Conservation (phyloP, 2,329 filamentous ascomycete genomes). For the Chaetothyriales sp. region DNA sequence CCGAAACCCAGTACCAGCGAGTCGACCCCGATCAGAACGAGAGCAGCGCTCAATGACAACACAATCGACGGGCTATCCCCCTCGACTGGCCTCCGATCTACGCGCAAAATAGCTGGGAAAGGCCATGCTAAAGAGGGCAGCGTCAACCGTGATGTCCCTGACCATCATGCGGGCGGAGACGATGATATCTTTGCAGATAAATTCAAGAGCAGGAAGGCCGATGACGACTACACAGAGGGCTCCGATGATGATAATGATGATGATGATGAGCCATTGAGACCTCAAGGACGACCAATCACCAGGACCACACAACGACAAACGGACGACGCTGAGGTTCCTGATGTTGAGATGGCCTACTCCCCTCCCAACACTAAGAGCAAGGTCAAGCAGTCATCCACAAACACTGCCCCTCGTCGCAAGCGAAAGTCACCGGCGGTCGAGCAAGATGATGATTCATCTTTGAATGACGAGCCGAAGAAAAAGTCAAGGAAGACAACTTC, state of each 20-base stretch:
- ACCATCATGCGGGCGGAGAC: constrained; percentile 45
- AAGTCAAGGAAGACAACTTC: constrained; percentile 22
- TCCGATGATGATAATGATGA: constrained; percentile 40
- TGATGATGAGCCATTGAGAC: constrained; percentile 30
- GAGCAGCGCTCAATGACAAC: constrained; percentile 11
- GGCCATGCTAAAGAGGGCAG: constrained; percentile 25
- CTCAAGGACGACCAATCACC: constrained; percentile 4
- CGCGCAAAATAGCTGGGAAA: constrained; percentile 21
- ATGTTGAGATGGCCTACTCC: constrained; percentile 14
- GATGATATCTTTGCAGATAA: constrained; percentile 74
- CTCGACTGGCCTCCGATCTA: constrained; percentile 13
- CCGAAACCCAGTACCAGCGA: constrained; percentile 28
- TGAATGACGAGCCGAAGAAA: constrained; percentile 40
- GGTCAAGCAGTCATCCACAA: constrained; percentile 19
- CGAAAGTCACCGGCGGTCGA: constrained; percentile 43
- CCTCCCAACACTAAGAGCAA: constrained; percentile 27
- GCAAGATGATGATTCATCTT: constrained; percentile 22
- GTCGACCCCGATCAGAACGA: constrained; percentile 13
- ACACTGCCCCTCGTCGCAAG: constrained; percentile 29
- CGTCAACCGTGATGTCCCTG: constrained; percentile 47
- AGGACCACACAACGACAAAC: constrained; percentile 17
- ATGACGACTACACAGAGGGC: constrained; percentile 55
- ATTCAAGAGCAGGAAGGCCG: constrained; percentile 46
- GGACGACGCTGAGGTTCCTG: constrained; percentile 19
- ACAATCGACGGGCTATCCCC: constrained; percentile 22